These are phyloP conservation scores for Collybia mongolica DNA, from an alignment of 768 basidiomycete species.

Conservation along the genomic window DNA sequence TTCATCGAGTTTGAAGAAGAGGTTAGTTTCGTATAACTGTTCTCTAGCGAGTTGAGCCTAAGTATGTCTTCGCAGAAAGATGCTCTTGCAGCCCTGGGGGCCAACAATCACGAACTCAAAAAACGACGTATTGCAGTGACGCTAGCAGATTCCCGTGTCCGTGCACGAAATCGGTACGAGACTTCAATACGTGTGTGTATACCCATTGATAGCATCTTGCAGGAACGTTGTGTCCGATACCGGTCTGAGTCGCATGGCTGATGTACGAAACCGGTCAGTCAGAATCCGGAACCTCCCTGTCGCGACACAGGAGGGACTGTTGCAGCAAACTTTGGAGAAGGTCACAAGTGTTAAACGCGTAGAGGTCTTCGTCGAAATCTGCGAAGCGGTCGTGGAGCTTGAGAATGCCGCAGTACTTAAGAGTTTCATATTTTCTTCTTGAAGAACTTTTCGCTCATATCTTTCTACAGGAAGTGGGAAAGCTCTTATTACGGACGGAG, in stretches of 20 bases:
- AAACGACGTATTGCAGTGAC: conserved; percentile 90
- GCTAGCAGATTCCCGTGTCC: conserved; percentile 71
- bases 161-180: conserved; percentile 49
- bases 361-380: conserved; percentile 63
- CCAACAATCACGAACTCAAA: conserved; percentile 88
- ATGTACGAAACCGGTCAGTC: conserved; percentile 67
- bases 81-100: conserved; percentile 67
- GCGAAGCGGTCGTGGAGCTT: conserved; percentile 65
- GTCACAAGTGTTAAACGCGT: conserved; percentile 67
- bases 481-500: conserved; percentile 68
- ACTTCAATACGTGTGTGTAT: no score
- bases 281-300: conserved; percentile 74
- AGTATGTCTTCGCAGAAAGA: conserved; percentile 45
- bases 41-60: neutral
- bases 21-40: conserved; percentile 38
- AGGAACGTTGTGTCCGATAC: conserved; percentile 49
- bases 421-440: conserved; percentile 16
- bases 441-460: neutral
- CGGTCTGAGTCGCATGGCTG: conserved; percentile 55
- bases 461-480: conserved; percentile 72
- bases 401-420: conserved; percentile 65
- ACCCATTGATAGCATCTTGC: neutral
- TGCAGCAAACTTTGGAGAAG: conserved; percentile 90
- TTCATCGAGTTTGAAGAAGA: conserved; percentile 90
- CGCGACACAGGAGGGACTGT: conserved; percentile 82